Percentiles rank a stretch among this genome's conserved stretches.
phyloP scores from a whole-genome alignment of 2,329 filamentous ascomycete genomes.

The Pseudogymnoascus sp. region DNA sequence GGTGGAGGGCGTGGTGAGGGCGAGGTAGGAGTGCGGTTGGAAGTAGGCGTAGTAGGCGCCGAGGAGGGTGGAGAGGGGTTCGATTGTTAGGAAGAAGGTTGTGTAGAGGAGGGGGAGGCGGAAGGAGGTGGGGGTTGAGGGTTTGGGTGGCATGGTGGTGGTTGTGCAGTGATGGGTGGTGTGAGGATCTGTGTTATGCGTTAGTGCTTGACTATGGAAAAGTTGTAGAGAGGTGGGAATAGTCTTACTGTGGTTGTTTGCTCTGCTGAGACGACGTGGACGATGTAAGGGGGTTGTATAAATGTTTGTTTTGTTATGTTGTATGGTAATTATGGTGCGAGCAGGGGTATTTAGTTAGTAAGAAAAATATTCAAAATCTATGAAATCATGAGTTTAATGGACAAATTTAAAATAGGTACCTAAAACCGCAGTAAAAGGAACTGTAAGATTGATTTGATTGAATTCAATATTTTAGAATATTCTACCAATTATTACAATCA shows the following conservation, averaged over 20 bases:
- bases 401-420: background rate
- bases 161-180: conserved; percentile 3
- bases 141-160: background rate
- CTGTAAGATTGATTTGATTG: background rate
- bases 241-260: background rate
- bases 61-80: conserved; percentile 47
- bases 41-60: conserved; percentile 47
- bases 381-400: background rate
- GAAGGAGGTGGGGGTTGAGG: conserved; percentile 21
- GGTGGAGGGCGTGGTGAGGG: conserved; percentile 39
- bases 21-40: conserved; percentile 49
- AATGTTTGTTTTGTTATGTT: background rate
- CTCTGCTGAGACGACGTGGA: background rate
- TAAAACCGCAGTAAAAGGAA: background rate
- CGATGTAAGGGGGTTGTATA: background rate
- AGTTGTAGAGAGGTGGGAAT: background rate
- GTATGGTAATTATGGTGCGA: background rate
- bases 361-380: background rate
- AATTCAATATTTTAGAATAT: background rate
- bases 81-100: conserved; percentile 67
- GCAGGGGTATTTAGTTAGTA: background rate
- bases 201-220: background rate
- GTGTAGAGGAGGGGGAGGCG: conserved; percentile 54
- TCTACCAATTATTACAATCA: background rate
- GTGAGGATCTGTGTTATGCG: conserved; percentile 11